Base-by-base conservation (phyloP, 192 early-diverging fungal genomes). In the Backusella psychrophila region DNA sequence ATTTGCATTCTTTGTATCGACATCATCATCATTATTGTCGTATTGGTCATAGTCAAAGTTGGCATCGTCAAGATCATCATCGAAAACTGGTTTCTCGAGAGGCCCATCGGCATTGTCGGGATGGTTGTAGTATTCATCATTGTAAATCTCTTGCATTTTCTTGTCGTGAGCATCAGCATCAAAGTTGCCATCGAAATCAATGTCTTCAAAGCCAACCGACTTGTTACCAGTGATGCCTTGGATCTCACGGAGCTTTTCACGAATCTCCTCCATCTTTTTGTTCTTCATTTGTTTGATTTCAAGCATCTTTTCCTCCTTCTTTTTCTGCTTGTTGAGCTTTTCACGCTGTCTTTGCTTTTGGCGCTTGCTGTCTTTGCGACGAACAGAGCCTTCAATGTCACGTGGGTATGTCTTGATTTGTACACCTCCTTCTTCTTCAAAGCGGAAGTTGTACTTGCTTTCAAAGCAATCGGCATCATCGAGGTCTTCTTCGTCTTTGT, bases 241-340 rank as follows among this genome's bases (percentile, higher is more conserved):
- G 75, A 99, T 97, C 81, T 95, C 89, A 69, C 90, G 86, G 38
- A 99, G 86, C 41, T 92, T 91, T 41, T 92, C 87, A 39, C 89
- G 84, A 68, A 98, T 93, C 76, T 96, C 95, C 82, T 91, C 89
- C 80, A 91, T 94, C 89, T 97, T 98, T 52, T 93, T 82, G 80
- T 96, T 97, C 89, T 96, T 96, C 52, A 97, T 82, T 68, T 93
- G 89, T 81, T 96, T 96, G 35, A 98, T 88, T 78, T 97, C 96
- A 79, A 98, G 93, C 11, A 83, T 80, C 81, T 94, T 92, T 33
- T 86, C 78, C 38, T 77, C 56, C 79, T 94, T 95, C 59, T 92
- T 87, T 65, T 90, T 90, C 23, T 84, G 78, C 85, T 97, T 95
- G 75, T 92, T 88, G 34, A 93, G 88, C 73, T 91, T 90, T 44